A percentile compares a stretch with the other conserved stretches of the same genome.
phyloP scores from a whole-genome alignment of 139 green algal genomes.

The Edaphochlamys debaryana region DNA sequence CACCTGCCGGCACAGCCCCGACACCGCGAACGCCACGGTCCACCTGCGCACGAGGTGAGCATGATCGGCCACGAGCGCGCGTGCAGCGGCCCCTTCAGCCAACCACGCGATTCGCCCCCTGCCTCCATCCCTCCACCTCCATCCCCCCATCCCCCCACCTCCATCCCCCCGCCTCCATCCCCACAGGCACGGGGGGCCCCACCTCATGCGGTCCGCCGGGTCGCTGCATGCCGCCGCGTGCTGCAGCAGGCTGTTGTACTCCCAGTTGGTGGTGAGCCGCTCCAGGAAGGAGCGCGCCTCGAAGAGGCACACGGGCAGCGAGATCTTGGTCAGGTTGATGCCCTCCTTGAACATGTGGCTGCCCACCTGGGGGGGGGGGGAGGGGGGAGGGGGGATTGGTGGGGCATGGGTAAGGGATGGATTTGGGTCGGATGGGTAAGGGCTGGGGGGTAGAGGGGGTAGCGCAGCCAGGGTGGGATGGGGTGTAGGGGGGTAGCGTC shows the following conservation, averaged over 20 bases:
- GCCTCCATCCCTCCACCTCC: too few species aligned
- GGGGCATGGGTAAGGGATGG: background rate
- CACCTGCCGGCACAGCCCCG: constrained; percentile 65
- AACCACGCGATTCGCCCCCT: too few species aligned
- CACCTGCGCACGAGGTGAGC: too few species aligned
- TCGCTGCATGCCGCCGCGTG: constrained; percentile 50
- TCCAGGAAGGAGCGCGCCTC: constrained; percentile 74
- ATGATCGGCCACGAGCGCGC: too few species aligned
- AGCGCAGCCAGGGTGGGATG: background rate
- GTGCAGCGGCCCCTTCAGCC: too few species aligned
- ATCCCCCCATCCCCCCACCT: too few species aligned
- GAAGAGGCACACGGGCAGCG: constrained; percentile 71
- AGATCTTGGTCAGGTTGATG: constrained; percentile 73
- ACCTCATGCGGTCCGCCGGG: constrained; percentile 56
- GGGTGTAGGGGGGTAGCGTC: background rate
- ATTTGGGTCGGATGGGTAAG: background rate
- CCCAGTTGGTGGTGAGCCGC: constrained; percentile 66
- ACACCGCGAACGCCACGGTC: constrained; percentile 70
- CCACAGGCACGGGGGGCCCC: too few species aligned
- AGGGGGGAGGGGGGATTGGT: too few species aligned
- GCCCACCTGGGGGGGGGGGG: constrained; percentile 33
- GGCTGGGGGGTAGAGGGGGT: background rate
- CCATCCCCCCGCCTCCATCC: too few species aligned
- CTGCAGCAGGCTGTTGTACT: constrained; percentile 53
- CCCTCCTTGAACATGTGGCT: constrained; percentile 63